Evolutionary conservation across 2,329 filamentous ascomycete genomes (phyloP).

Genomic region (Neofusicoccum cordaticola): DNA sequence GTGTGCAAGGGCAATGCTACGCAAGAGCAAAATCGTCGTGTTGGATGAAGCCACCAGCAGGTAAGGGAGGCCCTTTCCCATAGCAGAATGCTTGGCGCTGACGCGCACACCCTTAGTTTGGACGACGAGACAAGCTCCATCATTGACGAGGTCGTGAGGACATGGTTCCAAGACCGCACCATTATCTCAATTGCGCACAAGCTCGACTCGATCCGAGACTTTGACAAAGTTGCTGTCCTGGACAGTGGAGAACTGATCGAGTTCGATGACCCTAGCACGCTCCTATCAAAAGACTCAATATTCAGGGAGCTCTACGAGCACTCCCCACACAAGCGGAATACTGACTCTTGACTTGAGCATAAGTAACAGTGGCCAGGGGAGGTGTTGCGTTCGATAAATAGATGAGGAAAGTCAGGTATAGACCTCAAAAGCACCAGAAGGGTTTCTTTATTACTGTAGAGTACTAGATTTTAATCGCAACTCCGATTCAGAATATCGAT

Average conservation of each 20-base stretch:
- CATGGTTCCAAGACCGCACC: slow-evolving; percentile 55
- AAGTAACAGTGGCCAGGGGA: neutral
- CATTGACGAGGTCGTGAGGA: slow-evolving; percentile 57
- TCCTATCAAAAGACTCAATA: slow-evolving; percentile 20
- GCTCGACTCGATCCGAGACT: slow-evolving; percentile 55
- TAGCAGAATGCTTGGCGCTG: neutral
- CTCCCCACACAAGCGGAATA: neutral
- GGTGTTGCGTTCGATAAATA: neutral
- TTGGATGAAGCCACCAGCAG: slow-evolving; percentile 35
- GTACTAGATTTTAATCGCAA: neutral
- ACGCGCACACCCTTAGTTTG: slow-evolving; percentile 41
- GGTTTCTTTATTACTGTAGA: neutral
- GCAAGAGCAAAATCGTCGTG: slow-evolving; percentile 27
- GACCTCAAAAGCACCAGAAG: neutral
- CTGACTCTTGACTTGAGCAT: neutral
- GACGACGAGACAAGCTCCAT: slow-evolving; percentile 57
- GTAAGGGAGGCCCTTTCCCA: slow-evolving; percentile 22
- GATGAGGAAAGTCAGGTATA: neutral
- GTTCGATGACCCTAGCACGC: slow-evolving; percentile 30
- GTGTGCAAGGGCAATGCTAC: slow-evolving; percentile 58
- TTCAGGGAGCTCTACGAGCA: neutral
- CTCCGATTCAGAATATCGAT: neutral
- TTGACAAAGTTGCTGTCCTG: slow-evolving; percentile 53
- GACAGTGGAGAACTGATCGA: slow-evolving; percentile 50
- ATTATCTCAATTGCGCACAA: slow-evolving; percentile 59